Base-by-base conservation (phyloP, 805 yeast genomes). In the Candida lessepsii region DNA sequence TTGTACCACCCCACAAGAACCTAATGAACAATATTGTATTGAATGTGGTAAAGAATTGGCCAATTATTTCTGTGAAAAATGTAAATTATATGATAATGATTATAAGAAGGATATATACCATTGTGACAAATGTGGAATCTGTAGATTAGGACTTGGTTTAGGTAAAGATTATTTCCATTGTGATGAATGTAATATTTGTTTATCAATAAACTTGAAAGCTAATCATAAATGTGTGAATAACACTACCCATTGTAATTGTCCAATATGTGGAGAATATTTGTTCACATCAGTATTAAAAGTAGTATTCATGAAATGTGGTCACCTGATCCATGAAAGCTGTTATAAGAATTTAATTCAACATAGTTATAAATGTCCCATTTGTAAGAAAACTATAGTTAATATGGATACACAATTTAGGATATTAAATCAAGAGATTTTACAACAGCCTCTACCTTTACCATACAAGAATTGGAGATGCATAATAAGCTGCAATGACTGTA, bases 271-370 rank as follows among this genome's bases (percentile, higher is more conserved):
- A 42, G 97, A 89, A 52, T 89, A 81, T 59, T 78, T 90, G 78
- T 90, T 90, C 58, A 84, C 88, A 11, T 82, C 93, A 3, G 79
- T 84, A 5, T 74, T 71, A 56, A 82, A 88, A 9, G 95, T 89
- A 30, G 95, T 88, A 15, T 89, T 90, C 58, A 88, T 90, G 96
- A 70, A 75, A 35, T 90, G 98, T 63, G 96, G 97, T 2, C 98
- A 90, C 62, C 86, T 96, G 27, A 90, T 90, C 43, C 98, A 90
- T 63, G 87, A 88, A 58, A 54, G 60, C 19, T 90, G 98, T 60
- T 89, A 80, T 58, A 82, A 82, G 46, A 91, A 86, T 48, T 81
- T 84, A 57, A 78, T 86, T n/a, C 75, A 80, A 49, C 88, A 85
- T 56, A 79, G 86, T 11, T 90, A 88, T 70, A 86, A 87, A 58